Evolutionary conservation across 352 stramenopile species (phyloP).

Genomic region (Phytophthora pinifolia): DNA sequence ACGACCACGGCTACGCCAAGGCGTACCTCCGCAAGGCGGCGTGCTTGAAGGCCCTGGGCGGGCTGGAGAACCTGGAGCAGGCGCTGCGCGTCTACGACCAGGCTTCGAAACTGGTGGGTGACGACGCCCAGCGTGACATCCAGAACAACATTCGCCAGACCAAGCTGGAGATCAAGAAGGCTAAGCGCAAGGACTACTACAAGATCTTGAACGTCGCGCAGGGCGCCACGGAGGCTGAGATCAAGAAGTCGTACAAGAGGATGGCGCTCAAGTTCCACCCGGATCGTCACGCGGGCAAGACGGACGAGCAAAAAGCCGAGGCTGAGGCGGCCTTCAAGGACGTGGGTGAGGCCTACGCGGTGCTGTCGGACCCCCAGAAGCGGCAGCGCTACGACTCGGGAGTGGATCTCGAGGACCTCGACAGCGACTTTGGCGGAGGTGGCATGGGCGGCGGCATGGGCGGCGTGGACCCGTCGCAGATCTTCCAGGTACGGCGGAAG

Average conservation of each 20-base stretch:
- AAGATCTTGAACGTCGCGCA: conserved; percentile 87
- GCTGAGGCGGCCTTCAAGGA: conserved; percentile 96
- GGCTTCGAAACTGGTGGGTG: conserved; percentile 82
- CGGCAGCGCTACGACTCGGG: conserved; percentile 95
- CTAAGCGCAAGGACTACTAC: conserved; percentile 97
- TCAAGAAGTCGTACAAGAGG: conserved; percentile 98
- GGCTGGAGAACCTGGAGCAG: conserved; percentile 89
- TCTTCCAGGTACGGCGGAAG: conserved; percentile 66
- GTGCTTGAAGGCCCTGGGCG: conserved; percentile 74
- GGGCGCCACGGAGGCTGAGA: conserved; percentile 88
- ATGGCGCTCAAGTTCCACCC: conserved; percentile 95
- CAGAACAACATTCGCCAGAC: conserved; percentile 85
- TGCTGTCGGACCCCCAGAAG: conserved; percentile 94
- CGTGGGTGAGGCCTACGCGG: conserved; percentile 95
- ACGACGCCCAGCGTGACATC: conserved; percentile 82
- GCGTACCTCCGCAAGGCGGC: conserved; percentile 83
- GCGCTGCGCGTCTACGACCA: conserved; percentile 91
- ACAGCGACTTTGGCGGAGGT: conserved; percentile 78
- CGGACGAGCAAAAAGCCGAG: conserved; percentile 89
- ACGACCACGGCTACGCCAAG: conserved; percentile 92
- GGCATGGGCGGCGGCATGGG: conserved; percentile 83
- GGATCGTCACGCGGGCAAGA: conserved; percentile 92
- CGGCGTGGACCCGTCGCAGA: conserved; percentile 81
- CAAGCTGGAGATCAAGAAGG: conserved; percentile 93
- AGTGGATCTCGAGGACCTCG: conserved; percentile 93